Percentiles rank a stretch among this genome's conserved stretches.
These are phyloP conservation scores for Allium fistulosum DNA, from an alignment of 106 monocot species.

Conservation along the genomic window DNA sequence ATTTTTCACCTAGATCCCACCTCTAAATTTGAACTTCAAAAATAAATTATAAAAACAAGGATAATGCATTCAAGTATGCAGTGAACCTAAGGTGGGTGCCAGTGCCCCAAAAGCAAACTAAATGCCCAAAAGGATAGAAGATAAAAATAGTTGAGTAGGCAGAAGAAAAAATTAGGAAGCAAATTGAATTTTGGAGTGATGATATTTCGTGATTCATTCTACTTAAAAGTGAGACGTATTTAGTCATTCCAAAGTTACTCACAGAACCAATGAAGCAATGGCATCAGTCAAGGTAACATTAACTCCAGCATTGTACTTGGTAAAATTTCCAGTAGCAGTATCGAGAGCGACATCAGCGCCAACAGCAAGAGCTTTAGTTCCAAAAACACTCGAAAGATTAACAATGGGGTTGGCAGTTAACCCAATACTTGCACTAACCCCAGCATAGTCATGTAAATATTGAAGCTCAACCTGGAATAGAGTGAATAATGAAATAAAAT, in stretches of 20 bases:
- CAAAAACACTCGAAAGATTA: constrained; percentile 44
- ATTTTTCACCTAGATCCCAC: no score
- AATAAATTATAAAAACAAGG: no score
- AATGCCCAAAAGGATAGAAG: no score
- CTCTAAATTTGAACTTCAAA: no score
- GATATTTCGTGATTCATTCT: no score
- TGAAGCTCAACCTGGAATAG: constrained; percentile 52
- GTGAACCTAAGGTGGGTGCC: no score
- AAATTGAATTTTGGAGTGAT: no score
- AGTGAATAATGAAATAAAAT: not conserved
- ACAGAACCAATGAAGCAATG: constrained; percentile 40
- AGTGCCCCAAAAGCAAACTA: no score
- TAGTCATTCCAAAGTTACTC: constrained; percentile 6
- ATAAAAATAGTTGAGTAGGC: no score
- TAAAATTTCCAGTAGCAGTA: constrained; percentile 49
- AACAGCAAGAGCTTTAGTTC: constrained; percentile 21
- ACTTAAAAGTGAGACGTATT: not conserved
- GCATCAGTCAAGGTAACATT: constrained; percentile 34
- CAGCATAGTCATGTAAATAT: constrained; percentile 59
- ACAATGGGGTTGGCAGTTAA: constrained; percentile 46
- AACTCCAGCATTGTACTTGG: constrained; percentile 42
- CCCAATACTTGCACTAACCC: constrained; percentile 31
- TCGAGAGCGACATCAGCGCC: constrained; percentile 51
- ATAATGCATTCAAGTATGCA: no score
- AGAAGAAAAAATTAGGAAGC: no score